A percentile compares a stretch with the other conserved stretches of the same genome.
Evolutionary conservation across 805 yeast species (phyloP).

Genomic region (Lipomyces lipofer): DNA sequence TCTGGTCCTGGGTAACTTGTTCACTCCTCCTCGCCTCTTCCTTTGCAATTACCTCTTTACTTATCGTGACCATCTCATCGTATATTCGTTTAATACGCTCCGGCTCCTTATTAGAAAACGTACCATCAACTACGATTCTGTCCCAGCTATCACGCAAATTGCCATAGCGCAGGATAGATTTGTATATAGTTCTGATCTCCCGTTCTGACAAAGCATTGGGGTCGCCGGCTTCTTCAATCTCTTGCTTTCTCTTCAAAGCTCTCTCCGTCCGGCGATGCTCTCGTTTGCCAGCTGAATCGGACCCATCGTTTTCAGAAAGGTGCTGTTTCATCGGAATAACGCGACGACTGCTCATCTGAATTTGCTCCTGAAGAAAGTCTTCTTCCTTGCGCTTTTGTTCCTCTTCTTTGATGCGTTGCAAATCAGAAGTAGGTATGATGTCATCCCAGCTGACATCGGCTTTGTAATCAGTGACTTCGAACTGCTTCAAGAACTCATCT

Average conservation of each 20-base stretch:
- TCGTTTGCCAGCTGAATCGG: slow-evolving; percentile 44
- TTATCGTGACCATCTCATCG: slow-evolving; percentile 63
- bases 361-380: slow-evolving; percentile 81
- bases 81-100: slow-evolving; percentile 74
- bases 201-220: slow-evolving; percentile 67
- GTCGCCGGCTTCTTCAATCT: slow-evolving; percentile 44
- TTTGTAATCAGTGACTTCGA: slow-evolving; percentile 97
- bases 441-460: slow-evolving; percentile 97
- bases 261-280: slow-evolving; percentile 43
- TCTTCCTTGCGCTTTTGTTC: slow-evolving; percentile 87
- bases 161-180: slow-evolving; percentile 79
- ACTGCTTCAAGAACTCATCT: slow-evolving; percentile 94
- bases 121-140: slow-evolving; percentile 84
- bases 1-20: slow-evolving; percentile 37
- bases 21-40: slow-evolving; percentile 64
- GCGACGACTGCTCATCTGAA: slow-evolving; percentile 79
- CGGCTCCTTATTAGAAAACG: slow-evolving; percentile 79
- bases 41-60: slow-evolving; percentile 59
- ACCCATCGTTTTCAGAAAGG: slow-evolving; percentile 43
- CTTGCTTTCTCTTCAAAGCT: slow-evolving; percentile 41
- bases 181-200: slow-evolving; percentile 82
- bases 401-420: slow-evolving; percentile 83
- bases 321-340: slow-evolving; percentile 48
- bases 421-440: slow-evolving; percentile 92
- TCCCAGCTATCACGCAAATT: slow-evolving; percentile 74